Base-by-base conservation (phyloP, 2,329 filamentous ascomycete species). In the Venturia effusa region DNA sequence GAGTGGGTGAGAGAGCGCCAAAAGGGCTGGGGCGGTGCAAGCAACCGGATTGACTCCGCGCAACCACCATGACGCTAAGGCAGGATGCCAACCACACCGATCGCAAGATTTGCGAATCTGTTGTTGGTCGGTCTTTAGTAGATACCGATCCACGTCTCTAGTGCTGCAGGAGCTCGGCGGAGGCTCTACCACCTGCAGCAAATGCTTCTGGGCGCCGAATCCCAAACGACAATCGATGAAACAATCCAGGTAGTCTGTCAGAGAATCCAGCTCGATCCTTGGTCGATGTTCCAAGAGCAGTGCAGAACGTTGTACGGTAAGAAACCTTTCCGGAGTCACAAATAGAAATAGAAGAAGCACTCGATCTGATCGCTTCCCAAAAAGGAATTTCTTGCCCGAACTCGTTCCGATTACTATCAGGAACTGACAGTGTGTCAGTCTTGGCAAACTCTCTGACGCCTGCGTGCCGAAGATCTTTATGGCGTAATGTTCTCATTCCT, bases 261-360 rank as follows among this genome's bases (percentile, higher is more conserved):
- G 51, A 34, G n/a, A 57, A 57, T 32, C 51, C 30, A 34, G 10
- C 51, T 57, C 51, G 22, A 4, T 57, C 51, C 51, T 57, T 37
- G 51, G 30, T 19, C 30, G 51, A n/a, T n/a, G 51, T 34, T 57
- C 51, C 30, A 17, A 51, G 45, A 51, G 45, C 24, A 51, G 45
- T 24, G 45, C 13, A 51, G 27, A 57, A 57, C 10, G 30, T 17
- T 17, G 30, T 34, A 8, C 51, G 51, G 51, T 34, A 57, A 57
- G 51, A 57, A 34, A 34, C 51, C 51, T 32, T n/a, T 57, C 51
- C 51, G 51, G 51, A 34, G 10, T 34, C 51, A 57, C 6, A 34
- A 57, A 57, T 57, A 57, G 51, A 57, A 57, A 57, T 57, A 57
- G 7, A 57, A 24, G 51, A 57, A 57, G 34, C 51, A 57, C 13